Percentiles rank a stretch among this genome's conserved stretches.
phyloP scores from a whole-genome alignment of 352 stramenopile genomes.

The Albugo candida region DNA sequence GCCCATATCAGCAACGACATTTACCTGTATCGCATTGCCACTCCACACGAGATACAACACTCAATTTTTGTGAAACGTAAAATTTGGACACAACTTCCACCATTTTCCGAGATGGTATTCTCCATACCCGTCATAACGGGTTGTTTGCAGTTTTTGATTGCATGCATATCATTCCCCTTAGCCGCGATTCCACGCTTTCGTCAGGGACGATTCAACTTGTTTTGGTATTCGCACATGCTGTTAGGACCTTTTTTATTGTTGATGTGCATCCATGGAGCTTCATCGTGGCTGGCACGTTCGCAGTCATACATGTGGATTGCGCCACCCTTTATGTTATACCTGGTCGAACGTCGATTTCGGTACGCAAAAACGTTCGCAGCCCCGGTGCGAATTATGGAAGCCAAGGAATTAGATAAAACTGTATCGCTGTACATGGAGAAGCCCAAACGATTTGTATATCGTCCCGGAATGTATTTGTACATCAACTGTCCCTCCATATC shows the following conservation, averaged over 20 bases:
- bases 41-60: constrained; percentile 17
- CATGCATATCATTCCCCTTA: constrained; percentile 21
- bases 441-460: constrained; percentile 26
- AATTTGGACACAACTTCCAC: constrained; percentile 26
- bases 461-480: constrained; percentile 67
- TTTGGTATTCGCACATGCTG: constrained; percentile 46
- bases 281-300: constrained; percentile 32
- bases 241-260: constrained; percentile 45
- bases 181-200: constrained; percentile 3
- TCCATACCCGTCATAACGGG: constrained; percentile 40
- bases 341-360: constrained; percentile 36
- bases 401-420: constrained; percentile 28
- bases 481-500: constrained; percentile 64
- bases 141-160: constrained; percentile 31
- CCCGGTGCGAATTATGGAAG: constrained; percentile 22
- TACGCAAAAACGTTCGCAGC: constrained; percentile 28
- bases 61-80: constrained; percentile 24
- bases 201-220: constrained; percentile 22
- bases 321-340: constrained; percentile 33
- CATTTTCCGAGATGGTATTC: constrained; percentile 18
- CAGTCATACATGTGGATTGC: constrained; percentile 33
- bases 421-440: constrained; percentile 50
- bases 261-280: constrained; percentile 39
- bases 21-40: constrained; percentile 18
- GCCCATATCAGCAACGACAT: constrained; percentile 35